Evolutionary conservation across 176 grass and related monocot genomes (phyloP).

Genomic region (Ensete ventricosum): DNA sequence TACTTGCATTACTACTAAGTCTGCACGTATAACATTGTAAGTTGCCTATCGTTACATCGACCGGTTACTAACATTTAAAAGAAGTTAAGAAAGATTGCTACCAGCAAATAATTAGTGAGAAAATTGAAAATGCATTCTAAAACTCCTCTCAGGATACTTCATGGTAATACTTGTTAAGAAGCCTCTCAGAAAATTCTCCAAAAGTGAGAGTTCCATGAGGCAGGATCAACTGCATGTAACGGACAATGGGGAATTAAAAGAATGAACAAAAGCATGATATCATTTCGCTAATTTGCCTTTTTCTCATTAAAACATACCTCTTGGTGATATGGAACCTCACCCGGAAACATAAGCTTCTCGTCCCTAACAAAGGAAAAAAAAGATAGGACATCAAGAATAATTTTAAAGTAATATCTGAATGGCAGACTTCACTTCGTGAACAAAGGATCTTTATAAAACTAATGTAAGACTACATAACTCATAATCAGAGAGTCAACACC

Average conservation of each 20-base stretch:
- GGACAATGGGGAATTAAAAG: background rate
- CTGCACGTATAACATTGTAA: too few relatives aligned
- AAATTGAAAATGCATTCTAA: background rate
- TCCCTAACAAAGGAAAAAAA: constrained; percentile 38
- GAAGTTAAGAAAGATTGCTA: too few relatives aligned
- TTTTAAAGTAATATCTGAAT: background rate
- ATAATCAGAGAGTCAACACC: too few relatives aligned
- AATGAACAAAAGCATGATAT: background rate
- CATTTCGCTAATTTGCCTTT: background rate
- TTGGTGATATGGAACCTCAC: constrained; percentile 56
- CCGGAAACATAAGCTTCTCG: constrained; percentile 60
- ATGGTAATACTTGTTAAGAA: constrained; percentile 65
- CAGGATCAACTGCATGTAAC: constrained; percentile 43
- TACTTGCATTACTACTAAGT: too few relatives aligned
- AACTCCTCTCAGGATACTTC: constrained; percentile 24
- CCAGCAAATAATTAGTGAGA: background rate
- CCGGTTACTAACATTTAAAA: too few relatives aligned
- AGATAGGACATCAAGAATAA: background rate
- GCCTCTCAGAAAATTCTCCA: constrained; percentile 71
- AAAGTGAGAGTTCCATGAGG: constrained; percentile 66
- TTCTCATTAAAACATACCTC: constrained; percentile 38
- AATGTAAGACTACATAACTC: background rate
- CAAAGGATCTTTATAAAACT: background rate
- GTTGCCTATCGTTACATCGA: too few relatives aligned
- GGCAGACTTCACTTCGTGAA: background rate